A percentile compares a stretch with the other conserved stretches of the same genome.
phyloP scores from a whole-genome alignment of 140 eudicot species.

The Oenanthe javanica region DNA sequence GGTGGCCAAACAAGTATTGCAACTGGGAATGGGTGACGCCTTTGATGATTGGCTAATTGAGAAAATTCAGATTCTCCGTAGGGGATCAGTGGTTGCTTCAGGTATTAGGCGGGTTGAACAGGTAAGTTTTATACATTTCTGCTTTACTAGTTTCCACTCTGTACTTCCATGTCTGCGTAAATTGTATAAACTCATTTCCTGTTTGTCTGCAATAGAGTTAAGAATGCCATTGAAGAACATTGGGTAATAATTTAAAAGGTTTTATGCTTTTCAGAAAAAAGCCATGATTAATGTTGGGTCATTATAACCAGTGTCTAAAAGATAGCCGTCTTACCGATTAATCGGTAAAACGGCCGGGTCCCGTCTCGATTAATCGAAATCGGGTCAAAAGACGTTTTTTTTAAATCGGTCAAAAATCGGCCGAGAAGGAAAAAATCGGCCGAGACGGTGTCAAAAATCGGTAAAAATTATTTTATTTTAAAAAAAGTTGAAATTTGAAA shows the following conservation, averaged over 20 bases:
- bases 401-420: no score
- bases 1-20: conserved; percentile 94
- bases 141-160: neutral
- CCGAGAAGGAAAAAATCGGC: no score
- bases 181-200: neutral
- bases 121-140: conserved; percentile 27
- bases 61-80: conserved; percentile 77
- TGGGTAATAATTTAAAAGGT: neutral
- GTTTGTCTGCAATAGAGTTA: neutral
- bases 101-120: conserved; percentile 81
- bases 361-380: no score
- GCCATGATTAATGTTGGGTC: neutral
- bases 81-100: conserved; percentile 89
- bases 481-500: no score
- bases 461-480: no score
- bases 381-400: no score
- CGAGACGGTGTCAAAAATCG: no score
- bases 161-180: neutral
- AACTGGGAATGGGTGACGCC: conserved; percentile 98
- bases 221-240: neutral
- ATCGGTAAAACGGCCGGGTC: no score
- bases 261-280: neutral
- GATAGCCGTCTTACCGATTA: no score
- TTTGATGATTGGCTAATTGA: conserved; percentile 97
- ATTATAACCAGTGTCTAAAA: no score